Evolutionary conservation across 1,139 yeast species (phyloP).

Genomic region (Scheffersomyces segobiensis): DNA sequence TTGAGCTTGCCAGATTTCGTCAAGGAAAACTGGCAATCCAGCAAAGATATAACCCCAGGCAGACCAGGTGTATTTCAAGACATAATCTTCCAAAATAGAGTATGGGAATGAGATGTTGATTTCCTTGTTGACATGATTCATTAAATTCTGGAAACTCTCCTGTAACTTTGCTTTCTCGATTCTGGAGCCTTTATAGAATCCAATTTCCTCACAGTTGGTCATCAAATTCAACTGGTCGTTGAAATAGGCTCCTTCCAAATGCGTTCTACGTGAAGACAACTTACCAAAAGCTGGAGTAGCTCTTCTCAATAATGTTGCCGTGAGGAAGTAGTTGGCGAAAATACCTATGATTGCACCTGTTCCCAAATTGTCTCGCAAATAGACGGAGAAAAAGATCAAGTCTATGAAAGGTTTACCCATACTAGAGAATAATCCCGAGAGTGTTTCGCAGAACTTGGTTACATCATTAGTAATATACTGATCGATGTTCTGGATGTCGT

Average conservation of each 20-base stretch:
- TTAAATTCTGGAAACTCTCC: conserved; percentile 57
- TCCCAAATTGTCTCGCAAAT: conserved; percentile 83
- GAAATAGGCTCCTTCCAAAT: conserved; percentile 85
- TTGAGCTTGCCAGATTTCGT: conserved; percentile 40
- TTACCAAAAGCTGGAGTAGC: conserved; percentile 88
- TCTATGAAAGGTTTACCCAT: conserved; percentile 93
- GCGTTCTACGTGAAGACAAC: conserved; percentile 69
- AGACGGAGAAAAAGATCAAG: conserved; percentile 80
- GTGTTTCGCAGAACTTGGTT: conserved; percentile 76
- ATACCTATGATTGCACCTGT: conserved; percentile 82
- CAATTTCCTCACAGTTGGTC: conserved; percentile 90
- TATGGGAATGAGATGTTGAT: conserved; percentile 58
- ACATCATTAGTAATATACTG: conserved; percentile 88
- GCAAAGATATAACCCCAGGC: conserved; percentile 91
- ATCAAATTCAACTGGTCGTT: conserved; percentile 84
- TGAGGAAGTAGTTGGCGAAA: conserved; percentile 73
- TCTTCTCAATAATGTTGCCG: conserved; percentile 72
- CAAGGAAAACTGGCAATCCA: conserved; percentile 73
- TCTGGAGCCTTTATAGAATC: conserved; percentile 88
- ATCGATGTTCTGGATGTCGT: conserved; percentile 51
- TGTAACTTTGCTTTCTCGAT: conserved; percentile 72
- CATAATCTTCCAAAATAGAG: conserved; percentile 79
- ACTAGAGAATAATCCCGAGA: conserved; percentile 81
- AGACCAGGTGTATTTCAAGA: conserved; percentile 91
- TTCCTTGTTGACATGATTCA: conserved; percentile 45